Evolutionary conservation across 78 protist genomes (phyloP).

Genomic region (Monocercomonoides exilis): DNA sequence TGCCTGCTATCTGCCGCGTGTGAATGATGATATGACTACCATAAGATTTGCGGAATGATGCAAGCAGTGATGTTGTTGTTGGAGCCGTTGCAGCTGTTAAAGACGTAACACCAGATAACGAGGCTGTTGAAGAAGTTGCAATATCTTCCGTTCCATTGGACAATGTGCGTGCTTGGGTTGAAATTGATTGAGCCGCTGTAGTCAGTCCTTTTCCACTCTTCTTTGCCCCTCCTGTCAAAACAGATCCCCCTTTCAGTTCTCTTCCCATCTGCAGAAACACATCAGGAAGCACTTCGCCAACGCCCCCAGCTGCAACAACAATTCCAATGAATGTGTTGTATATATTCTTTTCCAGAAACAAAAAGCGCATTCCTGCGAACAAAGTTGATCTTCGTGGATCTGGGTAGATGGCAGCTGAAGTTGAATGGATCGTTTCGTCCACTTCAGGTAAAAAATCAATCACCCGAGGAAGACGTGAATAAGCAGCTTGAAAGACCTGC

Average conservation of each 20-base stretch:
- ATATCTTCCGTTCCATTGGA: no score
- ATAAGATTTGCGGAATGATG: not conserved
- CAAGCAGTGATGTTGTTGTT: not conserved
- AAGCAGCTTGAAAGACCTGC: not conserved
- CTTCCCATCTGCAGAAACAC: not conserved
- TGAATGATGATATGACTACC: no score
- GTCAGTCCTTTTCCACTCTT: no score
- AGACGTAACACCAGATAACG: not conserved
- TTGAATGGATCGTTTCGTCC: not conserved
- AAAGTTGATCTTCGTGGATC: not conserved
- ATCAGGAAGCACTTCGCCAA: not conserved
- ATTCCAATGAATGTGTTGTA: not conserved
- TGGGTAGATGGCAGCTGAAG: not conserved
- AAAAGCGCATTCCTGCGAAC: not conserved
- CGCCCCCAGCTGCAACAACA: not conserved
- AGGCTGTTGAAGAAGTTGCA: not conserved
- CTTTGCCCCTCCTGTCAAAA: no score
- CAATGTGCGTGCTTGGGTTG: no score
- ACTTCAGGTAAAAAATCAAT: not conserved
- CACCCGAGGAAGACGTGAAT: not conserved
- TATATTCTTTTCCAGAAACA: not conserved
- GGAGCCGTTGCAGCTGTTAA: not conserved
- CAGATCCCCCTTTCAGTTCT: not conserved
- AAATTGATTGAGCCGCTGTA: not conserved
- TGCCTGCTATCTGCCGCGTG: no score